Evolutionary conservation across 2,329 filamentous ascomycete species (phyloP), one percentile per base, ranked within the genome.

Genomic region (Fusarium poae): DNA sequence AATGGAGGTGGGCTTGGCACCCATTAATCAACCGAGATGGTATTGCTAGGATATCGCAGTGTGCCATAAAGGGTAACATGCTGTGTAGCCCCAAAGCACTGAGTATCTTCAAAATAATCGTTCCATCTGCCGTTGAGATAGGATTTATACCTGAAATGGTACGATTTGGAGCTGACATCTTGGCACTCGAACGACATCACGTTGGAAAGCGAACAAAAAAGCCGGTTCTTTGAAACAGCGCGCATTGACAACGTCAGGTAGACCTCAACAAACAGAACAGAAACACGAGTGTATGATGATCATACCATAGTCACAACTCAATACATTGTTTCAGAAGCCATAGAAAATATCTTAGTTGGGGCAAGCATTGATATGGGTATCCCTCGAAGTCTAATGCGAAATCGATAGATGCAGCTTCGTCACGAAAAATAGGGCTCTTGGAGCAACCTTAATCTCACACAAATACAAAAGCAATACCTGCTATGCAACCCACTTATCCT

Each of bases 271-370:
- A 44, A 46, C 42, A 50, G 35, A 30, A 43, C n/a, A 56, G n/a
- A 4, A 46, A 29, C 35, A 57, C 15, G 30, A 32, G 37, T 20
- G 25, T 34, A 30, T 27, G 11, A 23, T 34, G 44, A 35, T 45
- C 55, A 27, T 53, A 27, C 49, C 55, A 27, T 51, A 25, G 57
- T 50, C 43, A 18, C 52, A 49, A 35, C 60, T 44, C 44, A 55
- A 71, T 48, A 70, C 65, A 67, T 53, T 34, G 67, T 66, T 54
- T 74, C 65, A 73, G 53, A 43, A 43, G 46, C 46, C 59, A 50
- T 61, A 50, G 46, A 62, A 63, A 54, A 39, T 40, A 56, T 49
- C 42, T 32, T 56, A n/a, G 48, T 52, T 67, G 51, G 48, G 48
- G 39, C 57, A 57, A 61, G 60, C 48, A 46, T n/a, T n/a, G n/a